Percentiles rank a stretch among this genome's conserved stretches.
phyloP scores from a whole-genome alignment of 1,284 basidiomycete species.

The Marasmius tenuissimus region DNA sequence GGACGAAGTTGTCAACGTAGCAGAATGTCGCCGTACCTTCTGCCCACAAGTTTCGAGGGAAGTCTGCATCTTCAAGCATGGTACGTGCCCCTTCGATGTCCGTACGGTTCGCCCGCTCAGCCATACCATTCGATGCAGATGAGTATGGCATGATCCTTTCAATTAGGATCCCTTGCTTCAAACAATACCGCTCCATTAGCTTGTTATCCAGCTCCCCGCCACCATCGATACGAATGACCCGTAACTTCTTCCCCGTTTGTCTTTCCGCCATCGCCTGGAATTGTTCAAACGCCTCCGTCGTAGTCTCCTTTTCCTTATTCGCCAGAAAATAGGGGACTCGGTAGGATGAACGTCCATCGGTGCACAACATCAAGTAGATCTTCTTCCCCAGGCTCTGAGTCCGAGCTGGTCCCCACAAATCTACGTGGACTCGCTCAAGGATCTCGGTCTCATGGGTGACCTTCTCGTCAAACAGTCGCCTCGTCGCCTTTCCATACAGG shows the following conservation, averaged over 20 bases:
- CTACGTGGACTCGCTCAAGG: constrained; percentile 12
- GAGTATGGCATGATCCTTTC: constrained; percentile 11
- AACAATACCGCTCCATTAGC: neutral
- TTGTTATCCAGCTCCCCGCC: neutral
- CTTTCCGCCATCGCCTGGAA: too few relatives aligned
- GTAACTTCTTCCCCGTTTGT: constrained; percentile 12
- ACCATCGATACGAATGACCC: constrained; percentile 20
- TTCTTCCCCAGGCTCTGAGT: constrained; percentile 10
- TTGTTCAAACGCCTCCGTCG: too few relatives aligned
- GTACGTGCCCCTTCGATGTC: neutral
- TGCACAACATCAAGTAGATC: neutral
- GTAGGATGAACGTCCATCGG: constrained; percentile 8
- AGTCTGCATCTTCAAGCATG: neutral
- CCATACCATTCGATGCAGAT: constrained; percentile 13
- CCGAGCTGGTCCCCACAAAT: constrained; percentile 15
- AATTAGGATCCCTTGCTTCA: neutral
- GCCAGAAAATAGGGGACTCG: neutral
- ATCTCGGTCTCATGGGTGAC: constrained; percentile 12
- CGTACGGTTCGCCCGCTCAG: constrained; percentile 5
- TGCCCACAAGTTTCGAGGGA: too few relatives aligned
- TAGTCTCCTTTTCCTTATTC: too few relatives aligned
- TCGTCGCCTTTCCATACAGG: constrained; percentile 15
- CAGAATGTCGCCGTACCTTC: too few relatives aligned
- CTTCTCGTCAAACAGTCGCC: constrained; percentile 15
- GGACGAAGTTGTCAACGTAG: too few relatives aligned